Conservation (phyloP, 345 rosid genomes). For the Aquilaria yunnanensis region DNA sequence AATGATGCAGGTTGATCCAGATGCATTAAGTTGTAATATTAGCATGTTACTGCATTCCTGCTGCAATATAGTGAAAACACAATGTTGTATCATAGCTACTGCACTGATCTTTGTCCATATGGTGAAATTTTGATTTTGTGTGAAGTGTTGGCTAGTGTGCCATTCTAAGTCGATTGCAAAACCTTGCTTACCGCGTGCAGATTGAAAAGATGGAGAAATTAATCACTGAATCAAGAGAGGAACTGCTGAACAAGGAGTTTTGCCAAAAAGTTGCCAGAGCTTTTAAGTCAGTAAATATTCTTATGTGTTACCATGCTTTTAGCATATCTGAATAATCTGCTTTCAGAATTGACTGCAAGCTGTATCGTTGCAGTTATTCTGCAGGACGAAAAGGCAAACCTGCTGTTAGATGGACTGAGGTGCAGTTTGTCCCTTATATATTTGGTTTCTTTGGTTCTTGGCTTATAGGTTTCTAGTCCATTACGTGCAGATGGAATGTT, state of each 20-base stretch:
- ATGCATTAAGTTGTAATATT: too few relatives aligned
- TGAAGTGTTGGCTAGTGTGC: too few relatives aligned
- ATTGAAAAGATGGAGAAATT: constrained; percentile 54
- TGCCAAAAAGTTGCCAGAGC: constrained; percentile 49
- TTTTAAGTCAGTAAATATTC: constrained; percentile 39
- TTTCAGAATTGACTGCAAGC: background rate
- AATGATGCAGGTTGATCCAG: too few relatives aligned
- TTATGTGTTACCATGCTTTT: background rate
- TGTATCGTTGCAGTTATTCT: constrained; percentile 40
- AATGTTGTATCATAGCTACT: too few relatives aligned
- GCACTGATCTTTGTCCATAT: too few relatives aligned
- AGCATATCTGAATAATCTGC: background rate
- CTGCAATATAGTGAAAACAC: too few relatives aligned
- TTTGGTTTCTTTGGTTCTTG: background rate
- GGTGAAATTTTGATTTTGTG: too few relatives aligned
- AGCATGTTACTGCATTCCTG: too few relatives aligned
- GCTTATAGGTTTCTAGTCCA: background rate
- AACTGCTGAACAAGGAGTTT: constrained; percentile 34
- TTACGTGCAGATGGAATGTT: too few relatives aligned
- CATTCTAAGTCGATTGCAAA: too few relatives aligned
- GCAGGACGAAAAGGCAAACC: constrained; percentile 75
- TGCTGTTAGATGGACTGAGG: constrained; percentile 55
- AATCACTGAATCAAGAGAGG: constrained; percentile 23
- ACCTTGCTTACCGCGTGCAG: constrained; percentile 11
- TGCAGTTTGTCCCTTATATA: constrained; percentile 15